Conservation (phyloP, 129 eudicot genomes). For the Silybum marianum region DNA sequence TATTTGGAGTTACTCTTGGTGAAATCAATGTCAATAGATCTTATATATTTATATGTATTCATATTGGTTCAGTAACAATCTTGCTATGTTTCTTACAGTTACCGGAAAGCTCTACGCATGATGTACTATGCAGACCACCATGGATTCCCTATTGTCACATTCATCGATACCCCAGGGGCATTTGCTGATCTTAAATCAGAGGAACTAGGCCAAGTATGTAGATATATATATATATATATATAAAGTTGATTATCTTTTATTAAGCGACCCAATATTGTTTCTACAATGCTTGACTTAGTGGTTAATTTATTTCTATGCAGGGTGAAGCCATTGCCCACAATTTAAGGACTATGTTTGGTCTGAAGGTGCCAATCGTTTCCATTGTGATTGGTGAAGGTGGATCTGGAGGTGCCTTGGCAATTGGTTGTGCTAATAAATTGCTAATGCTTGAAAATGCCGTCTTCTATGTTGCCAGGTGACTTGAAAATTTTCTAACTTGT, state of each 20-base stretch:
- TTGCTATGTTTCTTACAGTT: constrained; percentile 42
- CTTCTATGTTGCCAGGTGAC: constrained; percentile 91
- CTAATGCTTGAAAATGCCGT: constrained; percentile 84
- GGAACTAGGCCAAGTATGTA: constrained; percentile 83
- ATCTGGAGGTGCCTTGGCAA: constrained; percentile 89
- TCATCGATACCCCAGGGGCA: constrained; percentile 97
- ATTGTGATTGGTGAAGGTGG: constrained; percentile 96
- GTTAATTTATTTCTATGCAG: constrained; percentile 40
- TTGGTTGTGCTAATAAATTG: constrained; percentile 78
- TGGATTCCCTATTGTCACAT: constrained; percentile 90
- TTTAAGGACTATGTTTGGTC: constrained; percentile 83
- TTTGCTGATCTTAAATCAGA: constrained; percentile 88
- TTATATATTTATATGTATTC: background rate
- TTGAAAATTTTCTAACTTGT: background rate
- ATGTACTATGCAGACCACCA: constrained; percentile 97
- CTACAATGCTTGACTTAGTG: constrained; percentile 7
- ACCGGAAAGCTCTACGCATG: constrained; percentile 80
- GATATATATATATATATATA: background rate
- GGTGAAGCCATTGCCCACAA: constrained; percentile 94
- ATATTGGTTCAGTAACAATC: background rate
- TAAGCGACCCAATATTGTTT: background rate
- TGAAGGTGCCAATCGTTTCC: constrained; percentile 81
- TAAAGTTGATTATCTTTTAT: background rate
- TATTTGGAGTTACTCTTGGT: background rate
- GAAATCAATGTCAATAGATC: constrained; percentile 2